Conservation (phyloP, 2,329 filamentous ascomycete genomes). For the Aspergillus bombycis region DNA sequence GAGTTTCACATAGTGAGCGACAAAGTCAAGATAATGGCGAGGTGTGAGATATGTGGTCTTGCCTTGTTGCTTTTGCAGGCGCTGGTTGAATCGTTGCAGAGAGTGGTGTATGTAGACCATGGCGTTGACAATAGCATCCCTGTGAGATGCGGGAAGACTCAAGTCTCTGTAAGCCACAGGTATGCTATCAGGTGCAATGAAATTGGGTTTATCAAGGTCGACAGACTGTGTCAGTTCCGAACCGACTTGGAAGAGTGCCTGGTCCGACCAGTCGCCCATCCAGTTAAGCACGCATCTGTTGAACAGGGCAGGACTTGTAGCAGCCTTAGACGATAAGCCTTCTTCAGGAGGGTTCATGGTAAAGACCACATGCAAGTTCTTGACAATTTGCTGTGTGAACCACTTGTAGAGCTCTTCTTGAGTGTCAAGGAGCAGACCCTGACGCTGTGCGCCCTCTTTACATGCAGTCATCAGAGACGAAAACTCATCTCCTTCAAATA, state of each 20-base stretch:
- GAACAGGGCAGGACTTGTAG: conserved; percentile 96
- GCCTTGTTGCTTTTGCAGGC: conserved; percentile 87
- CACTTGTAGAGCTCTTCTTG: conserved; percentile 99
- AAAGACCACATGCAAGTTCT: conserved; percentile 98
- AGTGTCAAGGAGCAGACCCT: conserved; percentile 92
- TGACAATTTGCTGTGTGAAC: conserved; percentile 99
- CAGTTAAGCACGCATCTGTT: conserved; percentile 99
- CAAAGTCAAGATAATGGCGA: conserved; percentile 96
- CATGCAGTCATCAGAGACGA: conserved; percentile 98
- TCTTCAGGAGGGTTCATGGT: conserved; percentile 99
- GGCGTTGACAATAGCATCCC: conserved; percentile 90
- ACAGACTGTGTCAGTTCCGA: conserved; percentile 95
- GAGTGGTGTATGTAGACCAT: conserved; percentile 99
- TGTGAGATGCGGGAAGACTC: conserved; percentile 80
- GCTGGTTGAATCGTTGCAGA: conserved; percentile 83
- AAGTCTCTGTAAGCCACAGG: conserved; percentile 90
- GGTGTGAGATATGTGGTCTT: conserved; percentile 92
- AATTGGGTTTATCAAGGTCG: conserved; percentile 87
- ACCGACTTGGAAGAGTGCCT: conserved; percentile 96
- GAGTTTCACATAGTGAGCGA: conserved; percentile 94
- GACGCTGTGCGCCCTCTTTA: conserved; percentile 95
- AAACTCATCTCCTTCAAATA: conserved; percentile 99
- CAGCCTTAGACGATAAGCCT: conserved; percentile 91
- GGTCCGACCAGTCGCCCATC: conserved; percentile 99
- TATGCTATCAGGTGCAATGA: conserved; percentile 84